Percentiles rank a stretch among this genome's conserved stretches.
phyloP scores from a whole-genome alignment of 2,329 filamentous ascomycete genomes.

The Dactylellina sp. region DNA sequence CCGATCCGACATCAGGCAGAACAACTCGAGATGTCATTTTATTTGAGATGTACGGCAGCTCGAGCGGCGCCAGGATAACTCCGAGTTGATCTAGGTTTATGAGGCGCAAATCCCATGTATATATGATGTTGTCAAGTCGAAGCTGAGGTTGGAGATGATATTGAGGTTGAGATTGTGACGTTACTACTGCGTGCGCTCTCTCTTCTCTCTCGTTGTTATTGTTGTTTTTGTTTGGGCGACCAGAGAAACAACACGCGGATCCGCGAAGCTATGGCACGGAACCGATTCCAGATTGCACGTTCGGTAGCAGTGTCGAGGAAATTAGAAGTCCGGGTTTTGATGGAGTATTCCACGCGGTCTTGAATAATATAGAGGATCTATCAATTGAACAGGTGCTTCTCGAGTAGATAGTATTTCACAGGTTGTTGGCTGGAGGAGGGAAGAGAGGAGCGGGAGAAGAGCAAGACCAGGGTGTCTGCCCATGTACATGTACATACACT shows the following conservation, averaged over 20 bases:
- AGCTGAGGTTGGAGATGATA: background rate
- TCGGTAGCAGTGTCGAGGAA: no score
- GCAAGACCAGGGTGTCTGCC: no score
- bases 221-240: conserved; percentile 13
- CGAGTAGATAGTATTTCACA: no score
- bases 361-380: no score
- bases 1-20: conserved; percentile 73
- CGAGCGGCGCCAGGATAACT: background rate
- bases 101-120: no score
- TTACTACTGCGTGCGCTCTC: background rate
- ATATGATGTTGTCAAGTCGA: background rate
- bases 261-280: background rate
- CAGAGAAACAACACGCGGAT: conserved; percentile 2
- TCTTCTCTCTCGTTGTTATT: conserved; percentile 4
- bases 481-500: no score
- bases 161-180: background rate
- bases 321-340: no score
- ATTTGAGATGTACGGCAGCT: background rate
- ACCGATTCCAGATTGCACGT: no score
- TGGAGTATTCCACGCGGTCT: no score
- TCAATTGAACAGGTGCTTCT: no score
- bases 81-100: background rate
- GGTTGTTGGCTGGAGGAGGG: no score
- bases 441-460: no score
- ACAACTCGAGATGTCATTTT: conserved; percentile 40